Evolutionary conservation across 2,329 filamentous ascomycete species (phyloP), one percentile per base, ranked within the genome.

Genomic region (Aspergillus novofumigatus): DNA sequence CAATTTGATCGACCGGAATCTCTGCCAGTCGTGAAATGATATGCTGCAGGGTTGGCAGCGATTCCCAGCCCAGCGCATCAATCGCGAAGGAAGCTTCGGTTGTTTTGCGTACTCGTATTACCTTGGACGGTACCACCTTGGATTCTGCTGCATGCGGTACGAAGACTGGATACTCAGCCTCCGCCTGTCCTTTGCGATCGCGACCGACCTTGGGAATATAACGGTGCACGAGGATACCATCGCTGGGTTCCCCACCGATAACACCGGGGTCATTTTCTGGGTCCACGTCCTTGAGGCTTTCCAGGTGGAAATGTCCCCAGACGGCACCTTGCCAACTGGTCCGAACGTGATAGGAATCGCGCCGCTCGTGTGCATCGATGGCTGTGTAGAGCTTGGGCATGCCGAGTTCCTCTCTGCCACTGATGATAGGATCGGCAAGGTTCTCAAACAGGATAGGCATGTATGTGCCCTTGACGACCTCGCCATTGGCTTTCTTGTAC

Each of bases 11-110:
- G 1, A 86, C 68, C 0, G 84, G 85, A 4, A 88, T 73, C 60
- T 84, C 81, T 1, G 78, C 77, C 55, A 87, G 67, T 14, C 78
- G 73, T 21, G 72, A 69, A 4, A 83, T 72, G 8, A 88, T 71
- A 65, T 87, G 82, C 64, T 87, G 83, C 53, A 87, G 70, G 2
- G 84, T 88, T 0, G 85, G 86, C 57, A 87, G 66, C 4, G 70
- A 72, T 49, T 83, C 73, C 83, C 79, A 83, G 62, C 83, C 78
- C 17, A 80, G 62, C 0, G 71, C 72, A 42, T 83, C 75, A 54
- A 86, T 78, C 52, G 72, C 69, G 52, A 87, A 68, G 2, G 64
- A 74, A 0, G 80, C 79, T 11, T 75, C 75, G 1, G 65, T 68
- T 0, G 80, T 63, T 20, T 52, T 61, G 1, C 61, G 62, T 20